Evolutionary conservation across 2,329 filamentous ascomycete genomes (phyloP), one percentile per base, ranked within the genome.

Genomic region (Fusarium secorum): DNA sequence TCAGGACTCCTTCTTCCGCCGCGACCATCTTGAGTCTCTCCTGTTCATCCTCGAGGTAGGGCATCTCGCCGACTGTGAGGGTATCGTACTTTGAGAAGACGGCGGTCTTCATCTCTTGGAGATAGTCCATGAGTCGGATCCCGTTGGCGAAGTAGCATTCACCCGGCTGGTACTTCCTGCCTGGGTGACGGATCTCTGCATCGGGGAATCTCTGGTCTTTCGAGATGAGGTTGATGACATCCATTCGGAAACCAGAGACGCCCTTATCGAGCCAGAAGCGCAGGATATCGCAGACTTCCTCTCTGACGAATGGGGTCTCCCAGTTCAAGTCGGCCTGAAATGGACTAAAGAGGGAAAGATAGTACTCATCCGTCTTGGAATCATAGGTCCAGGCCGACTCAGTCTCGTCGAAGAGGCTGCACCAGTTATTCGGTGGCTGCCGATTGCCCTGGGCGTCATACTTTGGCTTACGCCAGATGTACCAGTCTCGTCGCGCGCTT

Each of bases 271-370:
- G 86, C 93, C 93, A 96, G 79, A 95, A 96, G 30, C 87, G 86
- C 86, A 95, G 91, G 17, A 91, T 86, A 30, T 90, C 85, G 78
- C 93, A 91, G 11, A 95, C 89, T 4, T 92, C 93, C 51, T 88
- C 82, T 24, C 92, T 86, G 1, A 91, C 87, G 11, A 87, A 88
- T 0, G 85, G 84, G 61, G 91, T 92, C 76, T 95, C 91, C 92
- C 92, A 96, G 80, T 96, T 96, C 17, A 96, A 84, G 74, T 96
- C 93, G 0, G 93, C 93, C 78, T 95, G 93, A 72, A 92, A 88
- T 5, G 86, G 86, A 22, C 90, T 89, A 78, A 93, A 97, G 14
- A 96, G 85, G 67, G 91, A 89, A 2, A 95, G 87, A 75, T 93
- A 95, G 79, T 93, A 95, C 79, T 95, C 90, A 57, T 86, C 84